These are phyloP conservation scores for Penicillium simplicissimum DNA, from an alignment of 495 filamentous ascomycete species.

Conservation along the genomic window DNA sequence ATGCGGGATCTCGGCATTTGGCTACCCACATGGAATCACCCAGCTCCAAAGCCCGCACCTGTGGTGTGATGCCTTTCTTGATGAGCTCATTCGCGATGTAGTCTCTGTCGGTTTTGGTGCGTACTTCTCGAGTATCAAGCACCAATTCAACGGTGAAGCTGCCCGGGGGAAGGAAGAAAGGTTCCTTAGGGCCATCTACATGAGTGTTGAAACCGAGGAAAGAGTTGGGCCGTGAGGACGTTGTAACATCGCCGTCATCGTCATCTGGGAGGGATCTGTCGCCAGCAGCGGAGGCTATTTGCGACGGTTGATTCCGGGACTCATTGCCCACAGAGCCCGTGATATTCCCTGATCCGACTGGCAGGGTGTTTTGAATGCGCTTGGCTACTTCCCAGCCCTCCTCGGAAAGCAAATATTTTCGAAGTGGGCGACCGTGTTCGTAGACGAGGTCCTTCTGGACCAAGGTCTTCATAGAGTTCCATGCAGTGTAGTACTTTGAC, in stretches of 20 bases:
- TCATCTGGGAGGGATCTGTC: constrained; percentile 2
- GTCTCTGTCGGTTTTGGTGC: constrained; percentile 72
- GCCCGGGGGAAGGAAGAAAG: constrained; percentile 61
- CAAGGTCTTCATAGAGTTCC: constrained; percentile 83
- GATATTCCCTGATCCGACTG: constrained; percentile 24
- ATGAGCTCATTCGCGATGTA: constrained; percentile 73
- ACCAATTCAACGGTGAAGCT: constrained; percentile 74
- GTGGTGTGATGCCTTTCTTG: constrained; percentile 64
- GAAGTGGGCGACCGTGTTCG: constrained; percentile 65
- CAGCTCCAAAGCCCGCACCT: constrained; percentile 67
- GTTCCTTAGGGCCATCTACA: constrained; percentile 29
- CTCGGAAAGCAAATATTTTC: constrained; percentile 71
- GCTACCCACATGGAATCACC: constrained; percentile 85
- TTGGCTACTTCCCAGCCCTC: constrained; percentile 79
- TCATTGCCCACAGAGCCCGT: constrained; percentile 18
- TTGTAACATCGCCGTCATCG: constrained; percentile 12
- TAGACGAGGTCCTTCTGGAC: constrained; percentile 74
- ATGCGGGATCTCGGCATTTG: constrained; percentile 59
- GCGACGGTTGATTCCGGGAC: constrained; percentile 9
- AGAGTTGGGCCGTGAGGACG: not conserved
- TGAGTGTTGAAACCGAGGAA: constrained; percentile 4
- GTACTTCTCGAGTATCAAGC: constrained; percentile 76
- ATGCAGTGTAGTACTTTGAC: constrained; percentile 75
- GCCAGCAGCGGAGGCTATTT: not conserved
- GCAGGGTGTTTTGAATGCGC: constrained; percentile 57